Percentiles rank a stretch among this genome's conserved stretches.
phyloP scores from a whole-genome alignment of 257 asterid genomes.

The Solanum stenotomum region DNA sequence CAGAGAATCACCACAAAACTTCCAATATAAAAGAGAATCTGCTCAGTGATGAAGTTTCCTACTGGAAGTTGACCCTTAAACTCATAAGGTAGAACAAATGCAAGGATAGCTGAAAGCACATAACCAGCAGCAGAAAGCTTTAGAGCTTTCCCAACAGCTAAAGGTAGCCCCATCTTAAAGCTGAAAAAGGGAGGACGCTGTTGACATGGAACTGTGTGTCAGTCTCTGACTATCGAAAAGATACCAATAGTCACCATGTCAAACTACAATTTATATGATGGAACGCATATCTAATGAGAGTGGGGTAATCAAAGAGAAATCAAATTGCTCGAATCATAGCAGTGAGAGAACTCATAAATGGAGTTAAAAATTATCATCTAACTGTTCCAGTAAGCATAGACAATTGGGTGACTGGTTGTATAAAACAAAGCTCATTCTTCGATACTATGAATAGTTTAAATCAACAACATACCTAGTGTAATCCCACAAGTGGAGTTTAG shows the following conservation, averaged over 20 bases:
- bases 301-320: neutral
- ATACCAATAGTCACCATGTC: neutral
- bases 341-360: neutral
- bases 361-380: neutral
- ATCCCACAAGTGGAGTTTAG: neutral
- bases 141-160: conserved; percentile 48
- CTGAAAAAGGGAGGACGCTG: conserved; percentile 96
- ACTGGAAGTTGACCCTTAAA: conserved; percentile 34
- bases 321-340: neutral
- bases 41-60: conserved; percentile 41
- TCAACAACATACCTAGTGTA: neutral
- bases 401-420: neutral
- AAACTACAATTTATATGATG: neutral
- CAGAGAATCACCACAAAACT: conserved; percentile 55
- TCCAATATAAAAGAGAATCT: conserved; percentile 53
- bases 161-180: conserved; percentile 78
- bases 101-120: conserved; percentile 34
- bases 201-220: conserved; percentile 6
- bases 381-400: neutral
- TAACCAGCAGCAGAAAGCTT: conserved; percentile 56
- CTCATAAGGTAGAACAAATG: conserved; percentile 39
- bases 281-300: neutral
- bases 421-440: neutral
- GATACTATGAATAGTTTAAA: neutral
- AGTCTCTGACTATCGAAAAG: neutral